Base-by-base conservation (phyloP, 2,329 filamentous ascomycete genomes). In the Mollisiaceae sp. region DNA sequence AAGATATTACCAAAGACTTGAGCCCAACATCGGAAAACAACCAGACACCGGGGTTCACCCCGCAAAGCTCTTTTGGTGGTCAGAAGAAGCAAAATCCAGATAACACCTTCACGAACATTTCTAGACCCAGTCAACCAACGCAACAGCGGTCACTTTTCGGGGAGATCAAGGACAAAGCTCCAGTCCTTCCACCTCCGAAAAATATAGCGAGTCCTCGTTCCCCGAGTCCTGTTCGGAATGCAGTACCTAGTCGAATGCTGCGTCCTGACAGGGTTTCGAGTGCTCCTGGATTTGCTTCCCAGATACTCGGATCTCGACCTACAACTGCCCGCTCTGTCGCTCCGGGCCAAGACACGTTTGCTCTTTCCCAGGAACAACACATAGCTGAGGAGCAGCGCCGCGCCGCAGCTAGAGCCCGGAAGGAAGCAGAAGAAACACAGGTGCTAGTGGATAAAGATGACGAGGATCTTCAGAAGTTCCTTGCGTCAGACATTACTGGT, bases 391-490 rank as follows among this genome's bases (percentile, higher is more conserved):
- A 74, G 50, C 67, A 66, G 43, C 72, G 73, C 41, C 71, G 71
- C 35, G 61, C 64, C 9, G 71, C 74, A 52, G 76, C 82, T 3
- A 84, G 82, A 70, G 85, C 83, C 54, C 83, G 80, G 69, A 84
- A 84, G 65, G 84, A 87, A 70, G 85, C 82, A 0, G 85, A 87
- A 65, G 84, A 88, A 73, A 80, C 80, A 5, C 83, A 84, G 66
- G 79, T 85, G 4, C 79, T 91, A 2, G 79, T 86, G 24, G 88
- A 91, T 63, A 86, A 92, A 59, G 90, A 92, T 69, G 89, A 91
- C 69, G 89, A 90, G 32, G 83, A 86, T 38, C 84, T 91, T 27
- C 87, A 91, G 64, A 82, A 82, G 67, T 80, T 90, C 36, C 82
- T 94, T 41, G 80, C 80, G 8, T 85, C 83, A n/a, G 82, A 86